Evolutionary conservation across 2,329 filamentous ascomycete species (phyloP).

Genomic region (Rutstroemia sydowiana): DNA sequence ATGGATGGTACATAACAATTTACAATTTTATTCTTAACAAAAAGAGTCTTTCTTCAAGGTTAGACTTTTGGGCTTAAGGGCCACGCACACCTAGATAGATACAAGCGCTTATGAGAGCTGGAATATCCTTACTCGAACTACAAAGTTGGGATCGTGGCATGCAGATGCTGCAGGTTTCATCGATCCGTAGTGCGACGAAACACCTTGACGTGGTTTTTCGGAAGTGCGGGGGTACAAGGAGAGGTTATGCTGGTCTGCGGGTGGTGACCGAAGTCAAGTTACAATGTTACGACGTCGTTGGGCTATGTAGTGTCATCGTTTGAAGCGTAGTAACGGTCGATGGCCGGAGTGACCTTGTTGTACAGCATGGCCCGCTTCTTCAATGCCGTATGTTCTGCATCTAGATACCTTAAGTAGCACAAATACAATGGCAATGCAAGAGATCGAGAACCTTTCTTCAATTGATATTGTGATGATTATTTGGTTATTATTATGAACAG

Average conservation of each 20-base stretch:
- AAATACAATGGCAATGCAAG: neutral
- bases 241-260: neutral
- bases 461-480: constrained; percentile 1
- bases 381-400: neutral
- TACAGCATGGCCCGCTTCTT: constrained; percentile 3
- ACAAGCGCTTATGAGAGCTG: neutral
- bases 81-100: neutral
- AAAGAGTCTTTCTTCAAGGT: too few relatives aligned
- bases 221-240: neutral
- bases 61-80: neutral
- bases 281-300: neutral
- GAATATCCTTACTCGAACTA: neutral
- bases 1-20: constrained; percentile 60
- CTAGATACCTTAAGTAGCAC: neutral
- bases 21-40: too few relatives aligned
- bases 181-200: neutral
- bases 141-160: neutral
- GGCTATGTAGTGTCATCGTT: neutral
- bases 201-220: constrained; percentile 7
- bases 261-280: neutral
- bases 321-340: neutral
- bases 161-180: constrained; percentile 5
- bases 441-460: neutral
- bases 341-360: neutral
- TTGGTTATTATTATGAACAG: constrained; percentile 3